Base-by-base conservation (phyloP, 2,329 filamentous ascomycete species). In the Diaporthe helianthi region DNA sequence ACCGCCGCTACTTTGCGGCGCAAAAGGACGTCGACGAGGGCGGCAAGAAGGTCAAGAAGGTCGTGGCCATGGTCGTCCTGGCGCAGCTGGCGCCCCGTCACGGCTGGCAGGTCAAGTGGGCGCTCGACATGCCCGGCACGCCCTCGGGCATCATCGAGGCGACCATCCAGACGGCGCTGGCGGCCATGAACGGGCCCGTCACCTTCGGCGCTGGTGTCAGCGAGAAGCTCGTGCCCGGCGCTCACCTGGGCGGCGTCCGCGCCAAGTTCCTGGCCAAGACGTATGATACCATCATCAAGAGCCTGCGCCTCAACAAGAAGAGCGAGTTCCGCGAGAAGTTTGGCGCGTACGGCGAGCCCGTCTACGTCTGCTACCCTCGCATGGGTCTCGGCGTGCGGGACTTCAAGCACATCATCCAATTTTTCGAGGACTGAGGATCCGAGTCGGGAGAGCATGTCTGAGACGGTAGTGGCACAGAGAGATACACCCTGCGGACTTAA, bases 71-170 rank as follows among this genome's bases (percentile, higher is more conserved):
- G 69, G 91, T 95, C n/a, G 90, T 95, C 10, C 84, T 98, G 75
- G 92, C 92, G 65, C 92, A 93, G 79, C 88, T 98, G 33, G 88
- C 92, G 4, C 93, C 93, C 2, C 84, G 88, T 44, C 89, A 97
- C 78, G 94, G 94, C 67, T 97, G 93, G 89, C 94, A 98, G 83
- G 91, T 97, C 78, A 98, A 98, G 83, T 97, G 96, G 84, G 92
- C 92, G n/a, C 89, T 98, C 67, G 93, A 98, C 80, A 97, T 98
- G 85, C 94, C 94, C 0, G 89, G 88, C 31, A 88, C 94, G 0
- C 92, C 94, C n/a, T 93, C 89, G 53, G 94, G 94, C 55, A 91
- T 92, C 41, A 97, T 97, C 72, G 94, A 98, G 82, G 87, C 91
- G 49, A 87, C 96, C 49, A 92, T 97, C 74, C 89, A 92, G 46